Evolutionary conservation across 768 basidiomycete species (phyloP).

Genomic region (Tylopilus vinaceipallidus): DNA sequence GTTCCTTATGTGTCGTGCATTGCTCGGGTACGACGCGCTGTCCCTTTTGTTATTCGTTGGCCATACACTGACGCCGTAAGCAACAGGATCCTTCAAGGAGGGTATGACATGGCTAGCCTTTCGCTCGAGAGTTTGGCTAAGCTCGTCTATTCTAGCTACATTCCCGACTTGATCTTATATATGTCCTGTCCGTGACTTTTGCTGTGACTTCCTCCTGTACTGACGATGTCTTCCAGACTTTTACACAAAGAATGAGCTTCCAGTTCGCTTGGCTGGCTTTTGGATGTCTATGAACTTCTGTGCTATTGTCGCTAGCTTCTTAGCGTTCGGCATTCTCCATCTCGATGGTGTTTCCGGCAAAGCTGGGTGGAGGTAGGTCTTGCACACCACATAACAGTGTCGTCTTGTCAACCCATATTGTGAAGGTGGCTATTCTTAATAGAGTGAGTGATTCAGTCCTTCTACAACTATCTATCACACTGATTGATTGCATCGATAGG

Average conservation of each 20-base stretch:
- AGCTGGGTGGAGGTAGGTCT: no score
- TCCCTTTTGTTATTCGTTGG: background rate
- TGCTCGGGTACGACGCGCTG: no score
- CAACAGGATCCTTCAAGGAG: constrained; percentile 43
- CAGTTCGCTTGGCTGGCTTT: constrained; percentile 65
- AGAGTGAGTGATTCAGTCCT: constrained; percentile 31
- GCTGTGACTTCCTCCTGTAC: background rate
- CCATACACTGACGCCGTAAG: background rate
- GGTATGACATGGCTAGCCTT: constrained; percentile 27
- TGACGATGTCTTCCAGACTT: constrained; percentile 30
- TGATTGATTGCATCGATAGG: background rate
- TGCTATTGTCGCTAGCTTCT: constrained; percentile 57
- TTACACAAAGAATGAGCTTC: constrained; percentile 58
- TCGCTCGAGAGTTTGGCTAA: background rate
- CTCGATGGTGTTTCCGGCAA: no score
- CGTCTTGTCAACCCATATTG: background rate
- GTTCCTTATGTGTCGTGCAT: constrained; percentile 49
- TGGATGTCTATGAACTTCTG: constrained; percentile 61
- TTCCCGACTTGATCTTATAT: constrained; percentile 61
- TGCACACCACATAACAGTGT: constrained; percentile 28
- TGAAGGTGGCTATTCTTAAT: constrained; percentile 26
- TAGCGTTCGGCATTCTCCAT: no score
- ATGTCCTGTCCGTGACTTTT: constrained; percentile 46
- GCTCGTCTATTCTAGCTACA: constrained; percentile 38
- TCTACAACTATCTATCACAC: no score